Percentiles rank a stretch among this genome's conserved stretches.
Evolutionary conservation across 306 rosid genomes (phyloP).

Genomic region (Fragaria vesca): DNA sequence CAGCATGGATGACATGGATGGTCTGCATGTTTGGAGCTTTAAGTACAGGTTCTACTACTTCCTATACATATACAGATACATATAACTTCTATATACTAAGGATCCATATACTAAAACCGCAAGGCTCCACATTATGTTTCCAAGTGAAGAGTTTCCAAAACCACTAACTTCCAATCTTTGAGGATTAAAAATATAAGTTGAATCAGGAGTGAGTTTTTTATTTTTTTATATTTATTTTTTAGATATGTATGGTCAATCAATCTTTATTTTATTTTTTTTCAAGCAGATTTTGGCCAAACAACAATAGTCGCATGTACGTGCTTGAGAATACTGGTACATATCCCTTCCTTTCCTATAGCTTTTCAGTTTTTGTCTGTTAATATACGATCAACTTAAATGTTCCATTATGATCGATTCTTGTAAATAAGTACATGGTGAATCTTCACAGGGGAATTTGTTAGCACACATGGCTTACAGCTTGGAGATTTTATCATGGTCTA

Average conservation of each 20-base stretch:
- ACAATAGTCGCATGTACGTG: constrained; percentile 96
- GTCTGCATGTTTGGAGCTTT: constrained; percentile 86
- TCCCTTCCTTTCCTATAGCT: neutral
- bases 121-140: neutral
- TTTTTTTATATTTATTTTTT: too few relatives aligned
- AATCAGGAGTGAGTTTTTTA: neutral
- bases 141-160: neutral
- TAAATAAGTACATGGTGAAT: neutral
- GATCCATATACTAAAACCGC: neutral
- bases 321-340: constrained; percentile 87
- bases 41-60: constrained; percentile 67
- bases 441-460: constrained; percentile 79
- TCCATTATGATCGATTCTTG: neutral
- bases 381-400: neutral
- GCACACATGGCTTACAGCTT: constrained; percentile 55
- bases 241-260: neutral
- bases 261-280: neutral
- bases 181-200: neutral
- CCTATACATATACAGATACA: neutral
- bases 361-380: neutral
- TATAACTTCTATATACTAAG: neutral
- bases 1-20: constrained; percentile 86
- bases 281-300: constrained; percentile 93
- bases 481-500: constrained; percentile 86
- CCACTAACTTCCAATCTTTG: neutral